Percentiles rank a stretch among this genome's conserved stretches.
Evolutionary conservation across 2,329 filamentous ascomycete genomes (phyloP).

Genomic region (Xylaria arbuscula): DNA sequence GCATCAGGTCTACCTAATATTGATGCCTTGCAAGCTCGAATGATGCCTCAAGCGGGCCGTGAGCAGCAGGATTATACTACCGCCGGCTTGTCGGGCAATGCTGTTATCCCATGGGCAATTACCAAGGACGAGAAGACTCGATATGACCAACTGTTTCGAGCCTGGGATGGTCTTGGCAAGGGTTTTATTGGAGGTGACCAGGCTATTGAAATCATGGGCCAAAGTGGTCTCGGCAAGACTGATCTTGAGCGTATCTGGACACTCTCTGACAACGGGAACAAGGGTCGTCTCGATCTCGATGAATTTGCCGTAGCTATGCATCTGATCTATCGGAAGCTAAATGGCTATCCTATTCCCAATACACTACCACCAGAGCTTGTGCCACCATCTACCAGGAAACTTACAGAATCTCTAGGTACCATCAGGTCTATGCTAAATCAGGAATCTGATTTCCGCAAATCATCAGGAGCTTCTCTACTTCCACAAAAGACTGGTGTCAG

Average conservation of each 20-base stretch:
- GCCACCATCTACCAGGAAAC: constrained; percentile 91
- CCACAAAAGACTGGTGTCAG: constrained; percentile 98
- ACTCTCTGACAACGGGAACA: constrained; percentile 91
- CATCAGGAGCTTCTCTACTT: constrained; percentile 86
- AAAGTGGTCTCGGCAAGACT: constrained; percentile 90
- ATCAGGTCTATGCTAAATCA: constrained; percentile 90
- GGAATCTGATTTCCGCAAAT: constrained; percentile 90
- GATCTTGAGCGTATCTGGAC: constrained; percentile 97
- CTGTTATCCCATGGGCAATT: constrained; percentile 96
- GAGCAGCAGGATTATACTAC: constrained; percentile 87
- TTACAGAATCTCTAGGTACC: constrained; percentile 91
- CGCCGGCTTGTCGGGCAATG: constrained; percentile 88
- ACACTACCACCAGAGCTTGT: constrained; percentile 91
- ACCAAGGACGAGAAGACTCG: constrained; percentile 98
- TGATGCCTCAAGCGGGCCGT: constrained; percentile 97
- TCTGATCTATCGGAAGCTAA: constrained; percentile 96
- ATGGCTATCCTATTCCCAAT: constrained; percentile 91
- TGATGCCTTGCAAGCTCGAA: constrained; percentile 87
- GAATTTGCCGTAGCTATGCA: constrained; percentile 99
- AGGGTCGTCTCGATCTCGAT: constrained; percentile 92
- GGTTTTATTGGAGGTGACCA: constrained; percentile 92
- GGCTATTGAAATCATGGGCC: constrained; percentile 96
- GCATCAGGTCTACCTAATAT: constrained; percentile 92
- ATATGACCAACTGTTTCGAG: constrained; percentile 93
- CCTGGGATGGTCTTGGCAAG: constrained; percentile 95